Evolutionary conservation across 441 rosid species (phyloP), one percentile per base, ranked within the genome.

Genomic region (Breynia disticha): DNA sequence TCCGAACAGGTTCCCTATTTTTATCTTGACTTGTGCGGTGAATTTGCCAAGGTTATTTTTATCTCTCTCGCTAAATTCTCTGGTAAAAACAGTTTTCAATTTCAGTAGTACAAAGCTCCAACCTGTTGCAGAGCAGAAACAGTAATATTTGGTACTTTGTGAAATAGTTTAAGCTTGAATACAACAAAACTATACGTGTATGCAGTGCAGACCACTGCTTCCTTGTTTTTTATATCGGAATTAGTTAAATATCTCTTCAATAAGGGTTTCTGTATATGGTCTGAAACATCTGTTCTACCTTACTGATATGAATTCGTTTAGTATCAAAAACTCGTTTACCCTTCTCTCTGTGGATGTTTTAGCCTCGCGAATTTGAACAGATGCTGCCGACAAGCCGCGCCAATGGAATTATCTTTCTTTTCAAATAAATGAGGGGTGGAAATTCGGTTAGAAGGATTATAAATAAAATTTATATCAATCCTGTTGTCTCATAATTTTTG

Each of bases 251-350:
- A 12, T 48, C 50, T 24, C 14, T 11, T 56, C 50, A 55, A 10
- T 55, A 37, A 49, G 54, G 49, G 38, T 54, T 74, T 58, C 72
- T 55, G 10, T 19, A 52, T 45, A 3, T 43, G 17, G 69, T 22
- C 37, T 55, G 56, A 60, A 41, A 45, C 48, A 58, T 46, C 53
- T 62, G 52, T 16, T 12, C 35, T 28, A 28, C 35, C 35, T 28
- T 28, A 28, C 35, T 28, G 35, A 28, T 28, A 28, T 28, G 35
- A 28, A 28, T 28, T 28, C 35, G 35, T 28, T 28, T 28, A 9
- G n/a, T n/a, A 28, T 28, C 4, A 28, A 9, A 28, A 28, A 4
- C 35, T 28, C 5, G 35, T 9, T 28, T 28, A 28, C n/a, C n/a
- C n/a, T n/a, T n/a, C n/a, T n/a, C n/a, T n/a, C n/a, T n/a, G n/a